Evolutionary conservation across 1,139 yeast species (phyloP).

Genomic region (Saccharomyces hybrid): DNA sequence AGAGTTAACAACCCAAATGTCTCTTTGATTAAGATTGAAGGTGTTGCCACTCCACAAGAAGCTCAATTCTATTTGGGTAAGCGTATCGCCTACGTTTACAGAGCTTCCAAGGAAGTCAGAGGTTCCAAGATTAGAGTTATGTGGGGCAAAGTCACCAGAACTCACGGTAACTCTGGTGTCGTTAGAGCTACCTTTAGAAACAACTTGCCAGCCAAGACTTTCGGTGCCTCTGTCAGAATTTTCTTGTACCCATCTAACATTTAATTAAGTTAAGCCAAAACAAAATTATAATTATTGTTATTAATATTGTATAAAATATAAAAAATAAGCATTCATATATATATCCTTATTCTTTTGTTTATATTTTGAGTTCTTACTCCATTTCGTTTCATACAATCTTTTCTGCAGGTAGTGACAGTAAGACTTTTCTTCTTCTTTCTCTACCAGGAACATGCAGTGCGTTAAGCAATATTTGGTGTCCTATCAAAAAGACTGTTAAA

Average conservation of each 20-base stretch:
- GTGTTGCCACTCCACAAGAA: conserved; percentile 83
- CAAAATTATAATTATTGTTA: neutral
- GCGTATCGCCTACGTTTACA: conserved; percentile 98
- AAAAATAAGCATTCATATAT: neutral
- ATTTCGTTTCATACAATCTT: neutral
- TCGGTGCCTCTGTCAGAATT: conserved; percentile 99
- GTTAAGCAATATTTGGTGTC: neutral
- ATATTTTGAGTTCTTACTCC: neutral
- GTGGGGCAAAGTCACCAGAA: conserved; percentile 98
- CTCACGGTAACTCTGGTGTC: conserved; percentile 98
- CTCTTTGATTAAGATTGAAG: conserved; percentile 93
- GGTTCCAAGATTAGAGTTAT: conserved; percentile 98
- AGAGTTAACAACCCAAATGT: conserved; percentile 96
- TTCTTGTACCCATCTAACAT: conserved; percentile 99
- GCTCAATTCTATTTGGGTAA: conserved; percentile 99
- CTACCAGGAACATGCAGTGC: neutral
- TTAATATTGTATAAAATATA: conserved; percentile 1
- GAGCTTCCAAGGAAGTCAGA: conserved; percentile 95
- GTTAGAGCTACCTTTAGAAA: conserved; percentile 98
- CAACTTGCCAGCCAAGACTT: conserved; percentile 98
- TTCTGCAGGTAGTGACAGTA: too few relatives aligned
- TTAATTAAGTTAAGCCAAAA: conserved; percentile 41
- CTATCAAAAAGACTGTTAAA: neutral
- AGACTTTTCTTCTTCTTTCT: too few relatives aligned
- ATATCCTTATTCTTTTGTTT: neutral